Conservation (phyloP, 371 early-diverging fungal genomes). For the Ecytonucleospora hepatopenaei region DNA sequence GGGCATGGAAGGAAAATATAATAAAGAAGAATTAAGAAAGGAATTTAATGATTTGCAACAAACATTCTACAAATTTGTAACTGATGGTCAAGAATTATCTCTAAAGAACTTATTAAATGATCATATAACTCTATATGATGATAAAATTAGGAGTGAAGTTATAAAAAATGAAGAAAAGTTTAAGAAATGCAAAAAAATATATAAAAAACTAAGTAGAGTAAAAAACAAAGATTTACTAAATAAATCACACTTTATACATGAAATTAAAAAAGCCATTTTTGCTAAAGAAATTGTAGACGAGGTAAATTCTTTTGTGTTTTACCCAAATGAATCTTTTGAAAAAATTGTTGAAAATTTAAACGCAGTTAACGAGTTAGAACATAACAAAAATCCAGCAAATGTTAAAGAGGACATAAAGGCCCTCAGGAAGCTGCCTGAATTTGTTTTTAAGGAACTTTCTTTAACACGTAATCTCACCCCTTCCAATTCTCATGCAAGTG, state of each 20-base stretch:
- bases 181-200: not conserved
- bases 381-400: not conserved
- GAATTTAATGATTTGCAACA: not conserved
- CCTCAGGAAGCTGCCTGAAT: slow-evolving; percentile 4
- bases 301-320: not conserved
- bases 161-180: not conserved
- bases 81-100: not conserved
- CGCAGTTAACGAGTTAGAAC: not conserved
- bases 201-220: not conserved
- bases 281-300: not conserved
- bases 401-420: not conserved
- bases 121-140: not conserved
- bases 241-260: not conserved
- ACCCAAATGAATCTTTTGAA: not conserved
- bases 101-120: not conserved
- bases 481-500: not conserved
- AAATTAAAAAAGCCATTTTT: not conserved
- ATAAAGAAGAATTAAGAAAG: not conserved
- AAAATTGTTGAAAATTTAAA: not conserved
- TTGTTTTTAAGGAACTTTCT: not conserved
- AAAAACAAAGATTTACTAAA: not conserved
- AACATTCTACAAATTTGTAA: not conserved
- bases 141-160: not conserved
- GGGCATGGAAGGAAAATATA: too few species aligned
- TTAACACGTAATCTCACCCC: not conserved